These are phyloP conservation scores for Leccinum pellstonianum DNA, from an alignment of 768 basidiomycete genomes.

Conservation along the genomic window DNA sequence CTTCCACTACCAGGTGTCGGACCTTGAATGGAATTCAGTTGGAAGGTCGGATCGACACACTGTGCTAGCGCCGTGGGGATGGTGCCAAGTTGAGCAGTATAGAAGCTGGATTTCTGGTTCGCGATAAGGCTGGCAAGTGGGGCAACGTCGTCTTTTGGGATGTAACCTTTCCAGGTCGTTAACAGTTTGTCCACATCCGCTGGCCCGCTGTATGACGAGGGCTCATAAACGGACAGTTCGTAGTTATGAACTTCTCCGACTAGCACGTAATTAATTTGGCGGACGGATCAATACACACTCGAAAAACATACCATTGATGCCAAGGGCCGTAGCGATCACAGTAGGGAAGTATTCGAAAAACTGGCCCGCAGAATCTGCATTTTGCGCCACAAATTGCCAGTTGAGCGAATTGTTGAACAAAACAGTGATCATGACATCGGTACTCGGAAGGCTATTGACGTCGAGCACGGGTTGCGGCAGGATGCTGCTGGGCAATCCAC, in stretches of 20 bases:
- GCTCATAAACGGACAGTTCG: conserved; percentile 70
- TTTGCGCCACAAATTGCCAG: conserved; percentile 69
- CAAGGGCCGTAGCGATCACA: conserved; percentile 46
- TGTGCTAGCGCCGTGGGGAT: conserved; percentile 58
- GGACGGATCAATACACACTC: not conserved
- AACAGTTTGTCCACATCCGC: conserved; percentile 50
- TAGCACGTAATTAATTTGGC: conserved; percentile 36
- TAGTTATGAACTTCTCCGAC: conserved; percentile 42
- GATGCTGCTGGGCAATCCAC: conserved; percentile 60
- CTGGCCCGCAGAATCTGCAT: conserved; percentile 61
- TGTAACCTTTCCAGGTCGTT: conserved; percentile 72
- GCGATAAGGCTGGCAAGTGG: conserved; percentile 66
- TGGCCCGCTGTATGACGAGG: conserved; percentile 50
- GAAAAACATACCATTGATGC: conserved; percentile 38
- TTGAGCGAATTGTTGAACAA: conserved; percentile 58
- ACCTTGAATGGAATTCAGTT: conserved; percentile 47
- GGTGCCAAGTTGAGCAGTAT: conserved; percentile 45
- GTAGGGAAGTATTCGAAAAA: conserved; percentile 71
- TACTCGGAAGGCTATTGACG: conserved; percentile 32
- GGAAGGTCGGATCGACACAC: conserved; percentile 69
- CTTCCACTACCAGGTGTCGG: conserved; percentile 32
- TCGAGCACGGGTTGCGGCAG: conserved; percentile 38
- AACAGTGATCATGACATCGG: conserved; percentile 57
- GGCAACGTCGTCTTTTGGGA: conserved; percentile 55
- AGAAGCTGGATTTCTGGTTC: conserved; percentile 59